Evolutionary conservation across 805 yeast genomes (phyloP).

Genomic region (Kluyveromyces nonfermentans): DNA sequence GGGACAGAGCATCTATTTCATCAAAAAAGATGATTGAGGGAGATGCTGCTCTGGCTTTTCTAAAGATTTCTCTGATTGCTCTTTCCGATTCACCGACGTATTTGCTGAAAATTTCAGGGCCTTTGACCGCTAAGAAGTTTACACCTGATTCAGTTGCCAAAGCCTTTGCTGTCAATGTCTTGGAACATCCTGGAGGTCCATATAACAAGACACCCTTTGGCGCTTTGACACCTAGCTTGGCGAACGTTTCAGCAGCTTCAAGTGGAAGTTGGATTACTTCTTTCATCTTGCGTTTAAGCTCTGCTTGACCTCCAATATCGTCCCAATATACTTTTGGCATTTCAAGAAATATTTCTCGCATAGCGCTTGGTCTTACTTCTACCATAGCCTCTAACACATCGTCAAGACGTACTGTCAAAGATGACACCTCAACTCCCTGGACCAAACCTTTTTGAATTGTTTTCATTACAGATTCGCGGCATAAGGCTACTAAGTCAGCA

Average conservation of each 20-base stretch:
- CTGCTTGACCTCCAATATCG: constrained; percentile 93
- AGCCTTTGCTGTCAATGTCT: constrained; percentile 90
- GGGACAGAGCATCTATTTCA: constrained; percentile 90
- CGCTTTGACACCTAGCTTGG: constrained; percentile 68
- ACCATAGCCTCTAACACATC: constrained; percentile 68
- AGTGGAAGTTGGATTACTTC: constrained; percentile 93
- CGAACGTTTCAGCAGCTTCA: constrained; percentile 69
- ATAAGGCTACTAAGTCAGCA: constrained; percentile 82
- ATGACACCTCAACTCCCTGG: constrained; percentile 17
- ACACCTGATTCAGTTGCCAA: constrained; percentile 92
- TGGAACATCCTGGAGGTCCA: constrained; percentile 99
- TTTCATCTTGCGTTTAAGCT: constrained; percentile 64
- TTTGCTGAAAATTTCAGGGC: constrained; percentile 92
- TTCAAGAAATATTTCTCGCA: constrained; percentile 90
- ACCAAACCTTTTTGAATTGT: constrained; percentile 58
- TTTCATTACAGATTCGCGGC: constrained; percentile 80
- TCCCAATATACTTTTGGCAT: constrained; percentile 91
- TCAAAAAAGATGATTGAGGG: constrained; percentile 94
- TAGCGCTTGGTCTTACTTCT: constrained; percentile 90
- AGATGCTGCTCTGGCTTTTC: constrained; percentile 89
- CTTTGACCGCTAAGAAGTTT: constrained; percentile 89
- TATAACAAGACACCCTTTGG: constrained; percentile 90
- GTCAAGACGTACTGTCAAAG: constrained; percentile 38
- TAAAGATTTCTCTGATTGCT: constrained; percentile 85
- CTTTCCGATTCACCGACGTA: constrained; percentile 94